phyloP scores from a whole-genome alignment of 2,329 filamentous ascomycete species.

The Trichothecium sympodiale region DNA sequence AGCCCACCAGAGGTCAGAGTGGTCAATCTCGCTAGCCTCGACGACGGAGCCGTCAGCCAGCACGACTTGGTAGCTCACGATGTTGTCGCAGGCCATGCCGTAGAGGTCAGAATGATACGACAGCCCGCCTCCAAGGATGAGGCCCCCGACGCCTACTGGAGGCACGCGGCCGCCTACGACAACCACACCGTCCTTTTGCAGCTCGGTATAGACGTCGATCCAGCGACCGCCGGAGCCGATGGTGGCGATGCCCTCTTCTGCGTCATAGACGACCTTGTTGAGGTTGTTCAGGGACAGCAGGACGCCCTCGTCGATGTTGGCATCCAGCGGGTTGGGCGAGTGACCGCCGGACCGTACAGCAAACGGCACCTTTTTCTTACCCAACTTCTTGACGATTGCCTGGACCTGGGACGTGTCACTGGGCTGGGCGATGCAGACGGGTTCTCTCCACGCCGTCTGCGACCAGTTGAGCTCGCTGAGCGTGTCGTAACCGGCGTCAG shows the following conservation, averaged over 20 bases:
- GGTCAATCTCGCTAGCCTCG: slow-evolving; percentile 21
- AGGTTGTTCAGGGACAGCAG: slow-evolving; percentile 9
- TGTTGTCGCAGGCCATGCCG: slow-evolving; percentile 31
- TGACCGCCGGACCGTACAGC: slow-evolving; percentile 17
- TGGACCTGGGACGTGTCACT: no score
- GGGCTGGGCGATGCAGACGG: no score
- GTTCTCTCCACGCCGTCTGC: no score
- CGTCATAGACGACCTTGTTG: slow-evolving; percentile 7
- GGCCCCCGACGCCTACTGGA: slow-evolving; percentile 6
- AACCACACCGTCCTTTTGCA: slow-evolving; percentile 2
- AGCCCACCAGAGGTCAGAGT: slow-evolving; percentile 30
- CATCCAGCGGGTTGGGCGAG: slow-evolving; percentile 15
- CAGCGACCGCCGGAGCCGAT: slow-evolving; percentile 32
- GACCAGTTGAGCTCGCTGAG: no score
- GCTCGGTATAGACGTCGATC: slow-evolving; percentile 11
- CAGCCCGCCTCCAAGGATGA: slow-evolving; percentile 8
- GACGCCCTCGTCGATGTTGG: slow-evolving; percentile 16
- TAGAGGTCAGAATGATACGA: slow-evolving; percentile 17
- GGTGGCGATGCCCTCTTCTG: slow-evolving; percentile 20
- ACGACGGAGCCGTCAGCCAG: slow-evolving; percentile 27
- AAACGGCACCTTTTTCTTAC: no score
- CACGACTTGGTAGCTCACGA: slow-evolving; percentile 28
- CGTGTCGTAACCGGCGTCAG: no score
- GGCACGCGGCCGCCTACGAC: slow-evolving; percentile 6
- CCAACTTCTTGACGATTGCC: no score